A percentile compares a stretch with the other conserved stretches of the same genome.
Conservation (phyloP, 164 flowering plant species). For the Protea cynaroides region DNA sequence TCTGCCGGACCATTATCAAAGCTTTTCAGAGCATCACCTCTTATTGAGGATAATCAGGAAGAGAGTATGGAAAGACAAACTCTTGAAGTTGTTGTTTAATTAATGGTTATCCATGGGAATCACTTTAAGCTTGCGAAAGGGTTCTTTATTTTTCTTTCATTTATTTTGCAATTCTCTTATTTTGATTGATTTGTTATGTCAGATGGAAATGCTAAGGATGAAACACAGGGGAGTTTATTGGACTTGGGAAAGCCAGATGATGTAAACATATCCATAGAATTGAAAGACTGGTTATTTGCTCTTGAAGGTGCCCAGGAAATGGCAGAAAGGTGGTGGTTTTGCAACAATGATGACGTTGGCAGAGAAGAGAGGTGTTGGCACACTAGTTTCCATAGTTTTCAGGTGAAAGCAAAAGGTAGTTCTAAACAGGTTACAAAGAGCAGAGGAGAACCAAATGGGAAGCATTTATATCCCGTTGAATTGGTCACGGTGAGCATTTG, state of each 20-base stretch:
- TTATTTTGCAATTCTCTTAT: background rate
- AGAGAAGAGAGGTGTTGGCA: slow-evolving; percentile 96
- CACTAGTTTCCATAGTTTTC: slow-evolving; percentile 60
- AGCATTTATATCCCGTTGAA: slow-evolving; percentile 58
- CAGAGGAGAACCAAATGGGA: slow-evolving; percentile 19
- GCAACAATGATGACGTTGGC: slow-evolving; percentile 21
- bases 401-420: slow-evolving; percentile 59
- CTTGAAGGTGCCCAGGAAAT: slow-evolving; percentile 83
- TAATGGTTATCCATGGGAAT: background rate
- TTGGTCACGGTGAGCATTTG: slow-evolving; percentile 53
- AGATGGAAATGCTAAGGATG: slow-evolving; percentile 49
- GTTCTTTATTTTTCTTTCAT: background rate
- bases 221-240: slow-evolving; percentile 28
- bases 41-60: slow-evolving; percentile 29
- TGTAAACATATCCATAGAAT: slow-evolving; percentile 67
- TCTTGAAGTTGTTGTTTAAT: slow-evolving; percentile 1
- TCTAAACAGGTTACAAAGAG: slow-evolving; percentile 32
- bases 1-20: slow-evolving; percentile 74
- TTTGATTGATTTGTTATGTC: slow-evolving; percentile 7
- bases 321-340: slow-evolving; percentile 49
- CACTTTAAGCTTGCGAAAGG: background rate
- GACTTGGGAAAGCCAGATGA: slow-evolving; percentile 84
- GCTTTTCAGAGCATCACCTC: slow-evolving; percentile 62
- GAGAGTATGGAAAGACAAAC: slow-evolving; percentile 36
- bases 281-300: slow-evolving; percentile 94